Conservation (phyloP, 2,329 filamentous ascomycete species). For the Alternaria incomplexa region DNA sequence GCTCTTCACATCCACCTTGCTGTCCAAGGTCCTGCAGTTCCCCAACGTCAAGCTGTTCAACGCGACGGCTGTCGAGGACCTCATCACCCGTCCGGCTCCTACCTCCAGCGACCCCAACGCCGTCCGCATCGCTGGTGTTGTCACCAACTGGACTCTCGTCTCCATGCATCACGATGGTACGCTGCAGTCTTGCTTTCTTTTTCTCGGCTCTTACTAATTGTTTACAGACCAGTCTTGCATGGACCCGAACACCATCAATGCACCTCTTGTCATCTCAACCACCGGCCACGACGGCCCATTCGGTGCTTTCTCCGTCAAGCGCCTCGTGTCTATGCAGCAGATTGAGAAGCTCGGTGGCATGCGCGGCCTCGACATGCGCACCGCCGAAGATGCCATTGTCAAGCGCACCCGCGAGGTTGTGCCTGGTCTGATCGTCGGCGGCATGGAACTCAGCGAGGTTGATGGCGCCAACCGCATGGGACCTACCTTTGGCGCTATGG, state of each 20-base stretch:
- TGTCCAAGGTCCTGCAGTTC: conserved; percentile 82
- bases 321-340: conserved; percentile 85
- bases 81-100: conserved; percentile 75
- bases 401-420: conserved; percentile 88
- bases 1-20: conserved; percentile 85
- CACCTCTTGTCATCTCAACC: conserved; percentile 84
- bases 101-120: conserved; percentile 53
- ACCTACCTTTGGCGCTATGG: conserved; percentile 90
- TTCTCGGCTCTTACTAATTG: conserved; percentile 9
- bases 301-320: conserved; percentile 89
- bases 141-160: conserved; percentile 95
- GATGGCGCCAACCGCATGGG: conserved; percentile 94
- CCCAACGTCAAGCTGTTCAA: conserved; percentile 98
- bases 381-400: conserved; percentile 90
- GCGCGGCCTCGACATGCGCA: conserved; percentile 92
- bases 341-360: conserved; percentile 87
- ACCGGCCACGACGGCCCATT: conserved; percentile 92
- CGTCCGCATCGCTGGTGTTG: conserved; percentile 82
- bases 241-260: conserved; percentile 97
- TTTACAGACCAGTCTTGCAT: conserved; percentile 87
- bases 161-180: conserved; percentile 60
- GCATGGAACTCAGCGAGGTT: conserved; percentile 91
- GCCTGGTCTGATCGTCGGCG: conserved; percentile 87
- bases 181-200: not conserved
- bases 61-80: conserved; percentile 87